phyloP scores from a whole-genome alignment of 768 basidiomycete genomes.

The Xanthoconium stramineum region DNA sequence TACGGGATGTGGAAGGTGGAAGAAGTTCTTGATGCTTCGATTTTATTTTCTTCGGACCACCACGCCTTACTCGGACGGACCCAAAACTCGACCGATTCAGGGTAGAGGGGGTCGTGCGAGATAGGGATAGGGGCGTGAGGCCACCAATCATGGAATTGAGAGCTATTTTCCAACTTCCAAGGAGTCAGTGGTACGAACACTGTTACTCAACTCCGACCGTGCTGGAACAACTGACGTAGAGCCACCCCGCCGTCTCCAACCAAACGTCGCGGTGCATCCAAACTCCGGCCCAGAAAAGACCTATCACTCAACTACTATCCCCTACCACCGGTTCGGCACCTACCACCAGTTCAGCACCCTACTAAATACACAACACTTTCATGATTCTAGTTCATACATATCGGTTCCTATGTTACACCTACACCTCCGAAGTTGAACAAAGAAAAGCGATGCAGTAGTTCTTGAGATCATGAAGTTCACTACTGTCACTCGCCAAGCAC shows the following conservation, averaged over 20 bases:
- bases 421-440: no score
- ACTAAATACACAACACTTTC: no score
- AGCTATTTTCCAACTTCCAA: constrained; percentile 63
- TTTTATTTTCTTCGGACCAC: constrained; percentile 54
- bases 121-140: constrained; percentile 60
- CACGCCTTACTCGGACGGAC: constrained; percentile 30
- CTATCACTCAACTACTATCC: not conserved
- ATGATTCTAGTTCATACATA: no score
- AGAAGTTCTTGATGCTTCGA: constrained; percentile 62
- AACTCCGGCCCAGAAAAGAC: constrained; percentile 6
- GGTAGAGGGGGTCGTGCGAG: constrained; percentile 59
- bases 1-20: constrained; percentile 61
- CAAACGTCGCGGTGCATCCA: not conserved
- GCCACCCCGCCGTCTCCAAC: constrained; percentile 10
- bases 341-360: no score
- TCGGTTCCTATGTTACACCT: no score
- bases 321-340: no score
- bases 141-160: constrained; percentile 71
- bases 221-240: constrained; percentile 14
- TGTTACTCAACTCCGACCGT: constrained; percentile 36
- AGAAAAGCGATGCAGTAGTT: no score
- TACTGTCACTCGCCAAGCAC: no score
- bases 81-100: constrained; percentile 53
- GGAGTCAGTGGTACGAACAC: constrained; percentile 41
- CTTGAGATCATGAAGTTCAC: no score